Percentiles rank a stretch among this genome's conserved stretches.
phyloP scores from a whole-genome alignment of 768 basidiomycete species.

The Rhizopogon vulgaris region DNA sequence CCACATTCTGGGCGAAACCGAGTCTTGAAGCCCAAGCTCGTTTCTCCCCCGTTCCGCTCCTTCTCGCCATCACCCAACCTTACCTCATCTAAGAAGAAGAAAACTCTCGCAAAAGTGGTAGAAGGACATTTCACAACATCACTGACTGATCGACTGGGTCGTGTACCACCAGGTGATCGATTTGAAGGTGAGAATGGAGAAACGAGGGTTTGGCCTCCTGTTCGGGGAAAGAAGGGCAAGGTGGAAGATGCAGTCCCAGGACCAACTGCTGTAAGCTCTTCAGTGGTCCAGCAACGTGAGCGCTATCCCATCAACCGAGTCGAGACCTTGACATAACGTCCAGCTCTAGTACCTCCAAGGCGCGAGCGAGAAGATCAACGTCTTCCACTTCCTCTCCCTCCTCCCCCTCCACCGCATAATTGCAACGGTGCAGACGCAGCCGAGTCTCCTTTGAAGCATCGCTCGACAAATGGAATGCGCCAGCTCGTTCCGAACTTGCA shows the following conservation, averaged over 20 bases:
- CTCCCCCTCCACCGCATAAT: not conserved
- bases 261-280: not conserved
- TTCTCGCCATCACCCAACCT: not conserved
- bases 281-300: not conserved
- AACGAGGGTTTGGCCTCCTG: not conserved
- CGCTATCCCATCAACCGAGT: not conserved
- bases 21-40: not conserved
- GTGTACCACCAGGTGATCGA: not conserved
- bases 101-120: not conserved
- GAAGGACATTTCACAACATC: not conserved
- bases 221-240: not conserved
- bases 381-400: not conserved
- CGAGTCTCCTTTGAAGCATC: constrained; percentile 1
- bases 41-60: not conserved
- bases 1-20: not conserved
- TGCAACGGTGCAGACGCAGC: not conserved
- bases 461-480: not conserved
- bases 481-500: not conserved
- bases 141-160: not conserved
- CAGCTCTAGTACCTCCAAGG: not conserved
- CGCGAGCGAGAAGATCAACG: not conserved
- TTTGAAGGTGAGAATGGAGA: not conserved
- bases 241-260: not conserved
- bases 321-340: not conserved
- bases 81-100: not conserved